Base-by-base conservation (phyloP, 805 yeast genomes). In the Candida adriatica region DNA sequence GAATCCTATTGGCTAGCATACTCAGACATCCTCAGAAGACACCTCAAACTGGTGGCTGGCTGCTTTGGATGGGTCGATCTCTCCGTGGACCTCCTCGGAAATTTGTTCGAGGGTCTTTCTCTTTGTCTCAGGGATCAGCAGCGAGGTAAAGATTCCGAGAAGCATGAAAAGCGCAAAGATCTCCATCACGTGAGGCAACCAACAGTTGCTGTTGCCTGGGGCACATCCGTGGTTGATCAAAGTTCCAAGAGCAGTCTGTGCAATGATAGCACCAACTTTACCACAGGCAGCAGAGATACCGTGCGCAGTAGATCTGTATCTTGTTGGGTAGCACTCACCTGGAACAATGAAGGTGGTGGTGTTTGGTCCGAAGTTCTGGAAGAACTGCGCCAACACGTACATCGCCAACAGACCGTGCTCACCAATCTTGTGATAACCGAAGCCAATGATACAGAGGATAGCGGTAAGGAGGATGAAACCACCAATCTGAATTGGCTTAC, bases 281-380 rank as follows among this genome's bases (percentile, higher is more conserved):
- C 95, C 96, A 20, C 75, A 60, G 31, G 94, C 96, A 48, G 96
- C 95, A 42, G 94, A 85, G 42, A 86, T 70, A 70, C 96, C 96
- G 52, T 86, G 96, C 29, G 95, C 95, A 46, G 94, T 77, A 16
- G 95, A 85, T 78, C 95, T 81, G 66, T 85, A 86, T 70, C 95
- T 79, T 35, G 96, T 86, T 58, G 95, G 96, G 80, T 68, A 87
- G 56, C 75, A 66, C 67, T 86, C 96, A 63, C 94, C 95, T 30
- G 95, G 95, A 55, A 83, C 71, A 51, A 86, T 75, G 57, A 86
- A 86, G 33, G 95, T 86, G 29, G 95, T 87, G 40, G 87, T 76
- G 69, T 86, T 86, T 58, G 96, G 95, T 56, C 95, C 95, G 51
- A 84, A 86, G 61, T 86, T 86, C 61, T 79, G 77, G 79, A 86